Base-by-base conservation (phyloP, 805 yeast genomes). In the Wickerhamomyces bovis region DNA sequence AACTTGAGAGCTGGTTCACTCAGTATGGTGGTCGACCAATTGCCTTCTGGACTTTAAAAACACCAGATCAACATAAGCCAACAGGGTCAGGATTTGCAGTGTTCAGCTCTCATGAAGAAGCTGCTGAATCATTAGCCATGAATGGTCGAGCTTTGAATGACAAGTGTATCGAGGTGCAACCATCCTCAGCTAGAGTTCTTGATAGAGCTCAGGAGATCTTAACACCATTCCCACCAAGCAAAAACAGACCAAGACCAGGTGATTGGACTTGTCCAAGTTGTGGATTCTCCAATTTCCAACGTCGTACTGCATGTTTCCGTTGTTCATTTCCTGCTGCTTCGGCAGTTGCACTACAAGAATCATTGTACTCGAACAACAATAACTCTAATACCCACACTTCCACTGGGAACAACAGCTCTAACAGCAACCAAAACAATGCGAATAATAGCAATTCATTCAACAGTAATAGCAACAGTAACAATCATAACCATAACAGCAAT, bases 221-320 rank as follows among this genome's bases (percentile, higher is more conserved):
- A 49, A 76, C 87, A 0, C 89, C 95, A 4, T 90, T 90, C 67
- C 96, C 97, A 15, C 80, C 84, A 26, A 77, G 82, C 31, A 85
- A 88, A 54, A 89, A 90, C 65, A 75, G 94, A 57, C 96, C 96
- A 20, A 75, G 97, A 60, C 97, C 97, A 0, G 97, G 97, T 19
- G 97, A 90, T 63, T 90, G 97, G 97, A 87, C 86, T n/a, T 90
- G 97, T 65, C 96, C 96, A 22, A 82, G 90, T 7, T 90, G 97
- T 72, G 96, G 97, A 1, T 90, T 90, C 60, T 86, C 95, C 21
- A 90, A 90, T 65, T 90, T 90, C 68, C 97, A 90, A 67, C 78
- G 97, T 58, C 77, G 97, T 65, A 85, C 95, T 3, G 95, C 95
- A 2, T 90, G 97, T 66, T 89, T 90, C 72, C 75, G 97, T 52